Percentiles rank a stretch among this genome's conserved stretches.
Conservation (phyloP, 129 eudicot genomes). For the Flaveria bidentis region DNA sequence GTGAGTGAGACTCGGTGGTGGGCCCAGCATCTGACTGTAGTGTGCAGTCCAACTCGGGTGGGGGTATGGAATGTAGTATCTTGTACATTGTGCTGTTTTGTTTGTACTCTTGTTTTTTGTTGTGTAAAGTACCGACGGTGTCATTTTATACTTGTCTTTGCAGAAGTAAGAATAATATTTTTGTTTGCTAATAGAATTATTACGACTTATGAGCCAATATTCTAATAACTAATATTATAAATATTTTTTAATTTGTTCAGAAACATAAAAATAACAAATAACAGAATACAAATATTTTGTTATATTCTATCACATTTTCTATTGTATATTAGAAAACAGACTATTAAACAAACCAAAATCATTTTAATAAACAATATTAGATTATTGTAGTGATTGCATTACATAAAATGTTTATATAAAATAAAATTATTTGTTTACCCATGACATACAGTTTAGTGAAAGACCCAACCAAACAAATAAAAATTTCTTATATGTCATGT, state of each 20-base stretch:
- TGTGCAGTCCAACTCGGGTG: neutral
- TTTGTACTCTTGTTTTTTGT: slow-evolving; percentile 32
- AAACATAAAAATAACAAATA: neutral
- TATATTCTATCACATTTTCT: neutral
- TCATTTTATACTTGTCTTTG: slow-evolving; percentile 26
- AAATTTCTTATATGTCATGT: too few species aligned
- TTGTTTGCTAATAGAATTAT: slow-evolving; percentile 17
- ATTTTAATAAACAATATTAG: too few species aligned
- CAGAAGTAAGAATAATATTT: slow-evolving; percentile 14
- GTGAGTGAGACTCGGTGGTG: slow-evolving; percentile 12
- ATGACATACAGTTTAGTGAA: too few species aligned
- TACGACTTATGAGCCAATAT: neutral
- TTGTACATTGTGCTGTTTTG: slow-evolving; percentile 41
- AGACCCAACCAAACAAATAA: too few species aligned
- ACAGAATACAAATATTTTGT: neutral
- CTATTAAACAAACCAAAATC: too few species aligned
- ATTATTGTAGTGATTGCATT: too few species aligned
- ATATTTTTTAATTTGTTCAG: neutral
- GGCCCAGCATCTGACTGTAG: neutral
- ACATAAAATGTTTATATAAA: too few species aligned
- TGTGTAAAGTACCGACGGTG: slow-evolving; percentile 20
- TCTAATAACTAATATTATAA: neutral
- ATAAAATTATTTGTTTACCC: too few species aligned
- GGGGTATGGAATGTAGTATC: slow-evolving; percentile 25
- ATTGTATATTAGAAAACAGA: too few species aligned